phyloP scores from a whole-genome alignment of 2,329 filamentous ascomycete species.

The Colletotrichum ledebouriae region DNA sequence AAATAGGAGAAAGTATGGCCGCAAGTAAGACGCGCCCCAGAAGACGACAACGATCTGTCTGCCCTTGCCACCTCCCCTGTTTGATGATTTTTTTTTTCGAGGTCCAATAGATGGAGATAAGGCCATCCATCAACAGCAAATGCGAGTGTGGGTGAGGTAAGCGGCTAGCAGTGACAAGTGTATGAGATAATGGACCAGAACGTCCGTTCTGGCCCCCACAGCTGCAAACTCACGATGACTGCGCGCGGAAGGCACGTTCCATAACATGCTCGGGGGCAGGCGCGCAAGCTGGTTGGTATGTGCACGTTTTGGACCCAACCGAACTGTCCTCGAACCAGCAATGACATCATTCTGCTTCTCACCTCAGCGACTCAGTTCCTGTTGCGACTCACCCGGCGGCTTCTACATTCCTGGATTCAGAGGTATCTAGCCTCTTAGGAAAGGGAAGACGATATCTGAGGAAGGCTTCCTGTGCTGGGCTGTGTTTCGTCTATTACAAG shows the following conservation, averaged over 20 bases:
- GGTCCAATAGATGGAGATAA: slow-evolving; percentile 2
- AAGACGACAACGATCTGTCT: not conserved
- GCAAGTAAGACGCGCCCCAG: slow-evolving; percentile 35
- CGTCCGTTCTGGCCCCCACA: not conserved
- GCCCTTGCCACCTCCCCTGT: not conserved
- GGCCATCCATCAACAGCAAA: not conserved
- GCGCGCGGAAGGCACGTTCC: slow-evolving; percentile 32
- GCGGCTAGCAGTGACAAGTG: not conserved
- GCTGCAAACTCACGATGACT: slow-evolving; percentile 33
- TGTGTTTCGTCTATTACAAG: slow-evolving; percentile 30
- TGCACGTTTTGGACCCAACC: slow-evolving; percentile 16
- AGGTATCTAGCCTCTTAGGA: too few species aligned
- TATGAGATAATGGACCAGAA: too few species aligned
- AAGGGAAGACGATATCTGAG: not conserved
- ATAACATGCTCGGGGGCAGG: slow-evolving; percentile 24
- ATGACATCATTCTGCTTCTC: slow-evolving; percentile 38
- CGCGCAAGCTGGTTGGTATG: slow-evolving; percentile 22
- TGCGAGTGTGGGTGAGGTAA: not conserved
- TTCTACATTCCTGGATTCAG: slow-evolving; percentile 3
- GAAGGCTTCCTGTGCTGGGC: slow-evolving; percentile 14
- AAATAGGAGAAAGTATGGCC: slow-evolving; percentile 1
- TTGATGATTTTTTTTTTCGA: not conserved
- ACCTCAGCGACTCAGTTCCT: slow-evolving; percentile 10
- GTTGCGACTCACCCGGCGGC: not conserved
- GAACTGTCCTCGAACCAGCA: slow-evolving; percentile 17